Conservation (phyloP, 805 yeast genomes). For the Lachancea waltii region DNA sequence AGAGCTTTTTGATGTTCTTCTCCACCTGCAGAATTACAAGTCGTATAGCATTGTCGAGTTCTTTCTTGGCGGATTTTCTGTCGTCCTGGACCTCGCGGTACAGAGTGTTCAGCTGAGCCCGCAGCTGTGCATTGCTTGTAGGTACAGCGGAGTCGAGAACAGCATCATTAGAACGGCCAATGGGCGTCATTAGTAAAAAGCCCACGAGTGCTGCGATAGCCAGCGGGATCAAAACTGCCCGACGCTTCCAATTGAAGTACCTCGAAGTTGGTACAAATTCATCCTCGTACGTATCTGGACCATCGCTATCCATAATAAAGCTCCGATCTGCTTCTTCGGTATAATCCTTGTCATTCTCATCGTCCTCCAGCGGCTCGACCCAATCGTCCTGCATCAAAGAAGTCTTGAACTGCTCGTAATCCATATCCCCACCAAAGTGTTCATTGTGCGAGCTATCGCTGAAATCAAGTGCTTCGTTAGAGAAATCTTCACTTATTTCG, state of each 20-base stretch:
- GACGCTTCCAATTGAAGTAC: background rate
- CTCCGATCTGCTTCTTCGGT: conserved; percentile 22
- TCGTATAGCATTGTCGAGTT: conserved; percentile 27
- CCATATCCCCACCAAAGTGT: conserved; percentile 13
- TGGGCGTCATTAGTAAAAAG: background rate
- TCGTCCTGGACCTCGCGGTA: conserved; percentile 23
- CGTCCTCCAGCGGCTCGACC: conserved; percentile 15
- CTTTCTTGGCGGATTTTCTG: conserved; percentile 20
- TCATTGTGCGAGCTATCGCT: conserved; percentile 11
- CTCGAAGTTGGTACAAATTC: background rate
- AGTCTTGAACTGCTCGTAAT: conserved; percentile 16
- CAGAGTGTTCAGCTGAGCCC: conserved; percentile 26
- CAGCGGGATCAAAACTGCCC: background rate
- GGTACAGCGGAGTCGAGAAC: background rate
- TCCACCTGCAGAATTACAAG: conserved; percentile 29
- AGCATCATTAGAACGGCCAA: background rate
- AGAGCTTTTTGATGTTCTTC: conserved; percentile 25
- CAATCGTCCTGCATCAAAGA: conserved; percentile 15
- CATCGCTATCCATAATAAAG: conserved; percentile 16
- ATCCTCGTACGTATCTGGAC: conserved; percentile 9
- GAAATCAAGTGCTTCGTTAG: conserved; percentile 1
- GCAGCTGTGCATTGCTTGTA: conserved; percentile 5
- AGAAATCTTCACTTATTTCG: conserved; percentile 5
- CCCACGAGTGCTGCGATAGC: background rate
- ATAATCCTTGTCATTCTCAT: conserved; percentile 17